Conservation (phyloP, 106 monocot species). For the Narthecium ossifragum region DNA sequence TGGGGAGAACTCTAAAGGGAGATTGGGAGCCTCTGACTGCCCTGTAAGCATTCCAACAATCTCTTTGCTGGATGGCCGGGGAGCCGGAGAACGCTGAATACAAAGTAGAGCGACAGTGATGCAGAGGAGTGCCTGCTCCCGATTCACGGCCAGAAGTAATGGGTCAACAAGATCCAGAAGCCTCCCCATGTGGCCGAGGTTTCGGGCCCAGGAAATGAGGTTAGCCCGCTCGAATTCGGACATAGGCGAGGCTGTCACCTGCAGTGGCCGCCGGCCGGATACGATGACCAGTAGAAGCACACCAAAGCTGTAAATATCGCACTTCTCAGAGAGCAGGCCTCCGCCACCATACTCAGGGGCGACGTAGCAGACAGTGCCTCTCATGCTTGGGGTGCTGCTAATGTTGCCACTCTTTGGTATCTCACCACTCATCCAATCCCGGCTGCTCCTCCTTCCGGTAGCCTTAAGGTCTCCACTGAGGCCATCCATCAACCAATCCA, state of each 20-base stretch:
- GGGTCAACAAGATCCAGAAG: conserved; percentile 77
- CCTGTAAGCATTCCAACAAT: conserved; percentile 77
- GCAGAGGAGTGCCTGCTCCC: conserved; percentile 75
- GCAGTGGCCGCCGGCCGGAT: conserved; percentile 84
- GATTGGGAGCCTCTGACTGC: conserved; percentile 55
- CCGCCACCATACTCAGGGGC: conserved; percentile 83
- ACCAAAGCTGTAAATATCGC: conserved; percentile 95
- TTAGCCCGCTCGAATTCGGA: conserved; percentile 91
- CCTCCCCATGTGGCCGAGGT: conserved; percentile 57
- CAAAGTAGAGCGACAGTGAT: conserved; percentile 85
- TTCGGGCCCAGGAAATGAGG: conserved; percentile 87
- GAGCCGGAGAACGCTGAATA: conserved; percentile 66
- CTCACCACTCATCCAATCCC: conserved; percentile 38
- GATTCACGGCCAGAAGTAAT: conserved; percentile 38
- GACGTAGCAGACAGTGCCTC: conserved; percentile 90
- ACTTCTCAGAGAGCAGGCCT: conserved; percentile 75
- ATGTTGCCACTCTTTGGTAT: conserved; percentile 70
- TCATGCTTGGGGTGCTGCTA: conserved; percentile 97
- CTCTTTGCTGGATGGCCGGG: conserved; percentile 62
- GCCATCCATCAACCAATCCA: not conserved
- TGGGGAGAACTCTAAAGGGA: conserved; percentile 89
- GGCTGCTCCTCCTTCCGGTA: conserved; percentile 43
- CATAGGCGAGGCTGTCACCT: conserved; percentile 82
- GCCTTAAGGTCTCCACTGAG: not conserved
- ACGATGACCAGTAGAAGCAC: conserved; percentile 81